Base-by-base conservation (phyloP, 1,284 basidiomycete genomes). In the Vanrija pseudolonga region DNA sequence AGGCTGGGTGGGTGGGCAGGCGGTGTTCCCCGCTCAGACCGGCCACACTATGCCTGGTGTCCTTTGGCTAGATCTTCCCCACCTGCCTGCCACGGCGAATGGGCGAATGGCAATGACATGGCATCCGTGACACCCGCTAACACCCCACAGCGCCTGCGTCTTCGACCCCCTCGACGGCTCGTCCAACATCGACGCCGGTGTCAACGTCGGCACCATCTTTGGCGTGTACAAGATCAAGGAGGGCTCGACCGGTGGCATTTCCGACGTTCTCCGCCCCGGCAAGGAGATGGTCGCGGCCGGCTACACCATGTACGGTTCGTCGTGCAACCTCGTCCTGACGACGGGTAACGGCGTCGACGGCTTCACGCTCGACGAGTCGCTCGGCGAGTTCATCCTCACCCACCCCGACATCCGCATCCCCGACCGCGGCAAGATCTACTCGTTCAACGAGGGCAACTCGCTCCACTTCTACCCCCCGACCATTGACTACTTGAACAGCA, bases 121-220 rank as follows among this genome's bases (percentile, higher is more conserved):
- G n/a, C n/a, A 32, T 11, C 12, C 12, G 32, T 14, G 12, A 12
- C 32, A 32, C 32, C 32, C 32, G 28, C 56, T 56, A 23, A 56
- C 56, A 1, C 18, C 23, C 40, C 59, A 32, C 45, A 74, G 72
- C 80, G 97, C 93, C 68, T 92, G 98, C 66, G 96, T 98, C 9
- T 99, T 99, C 69, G 96, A 99, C 78, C 96, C 96, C 40, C 84
- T 99, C 52, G 96, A 99, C 70, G 96, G 96, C 51, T 90, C 88
- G 68, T 93, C 89, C 79, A 99, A 99, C 80, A 99, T 99, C 78
- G 96, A 99, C 76, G 96, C 96, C 62, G 96, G 95, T 85, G 96
- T 99, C 62, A 99, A 99, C 79, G 96, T 98, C 72, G 96, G 96
- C 43, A 98, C 96, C 56, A 98, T 98, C 80, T 99, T 99, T 76